Percentiles rank a stretch among this genome's conserved stretches.
Evolutionary conservation across 1,284 basidiomycete species (phyloP).

Genomic region (Apiotrichum sp.): DNA sequence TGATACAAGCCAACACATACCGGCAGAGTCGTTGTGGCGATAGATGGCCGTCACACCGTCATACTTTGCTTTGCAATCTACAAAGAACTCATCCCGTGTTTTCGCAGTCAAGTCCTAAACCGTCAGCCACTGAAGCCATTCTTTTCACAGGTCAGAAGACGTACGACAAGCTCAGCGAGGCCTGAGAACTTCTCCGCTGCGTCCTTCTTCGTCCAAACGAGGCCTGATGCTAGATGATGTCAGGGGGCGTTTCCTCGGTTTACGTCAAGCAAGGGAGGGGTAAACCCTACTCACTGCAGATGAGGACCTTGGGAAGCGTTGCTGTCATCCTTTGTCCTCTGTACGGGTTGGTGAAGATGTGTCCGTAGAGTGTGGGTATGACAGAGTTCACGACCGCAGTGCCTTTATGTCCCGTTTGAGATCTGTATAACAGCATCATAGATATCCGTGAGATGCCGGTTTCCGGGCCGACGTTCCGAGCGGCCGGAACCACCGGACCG

Average conservation of each 20-base stretch:
- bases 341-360: neutral
- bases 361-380: neutral
- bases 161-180: constrained; percentile 68
- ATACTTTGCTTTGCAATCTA: constrained; percentile 66
- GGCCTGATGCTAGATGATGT: constrained; percentile 31
- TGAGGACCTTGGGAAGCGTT: constrained; percentile 44
- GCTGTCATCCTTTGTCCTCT: neutral
- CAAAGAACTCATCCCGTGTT: constrained; percentile 62
- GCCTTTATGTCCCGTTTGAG: too few relatives aligned
- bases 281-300: constrained; percentile 33
- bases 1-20: constrained; percentile 6
- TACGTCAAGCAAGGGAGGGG: too few relatives aligned
- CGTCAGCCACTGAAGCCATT: neutral
- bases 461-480: too few relatives aligned
- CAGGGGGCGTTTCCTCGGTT: too few relatives aligned
- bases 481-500: too few relatives aligned
- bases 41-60: constrained; percentile 70
- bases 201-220: constrained; percentile 75
- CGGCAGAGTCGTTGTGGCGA: constrained; percentile 51
- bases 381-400: neutral
- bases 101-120: constrained; percentile 61
- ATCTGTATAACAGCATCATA: too few relatives aligned
- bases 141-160: constrained; percentile 34
- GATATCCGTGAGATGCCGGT: too few relatives aligned
- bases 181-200: constrained; percentile 59